These are phyloP conservation scores for Chrysosporium keratinophilum DNA, from an alignment of 2,329 filamentous ascomycete genomes.

Conservation along the genomic window DNA sequence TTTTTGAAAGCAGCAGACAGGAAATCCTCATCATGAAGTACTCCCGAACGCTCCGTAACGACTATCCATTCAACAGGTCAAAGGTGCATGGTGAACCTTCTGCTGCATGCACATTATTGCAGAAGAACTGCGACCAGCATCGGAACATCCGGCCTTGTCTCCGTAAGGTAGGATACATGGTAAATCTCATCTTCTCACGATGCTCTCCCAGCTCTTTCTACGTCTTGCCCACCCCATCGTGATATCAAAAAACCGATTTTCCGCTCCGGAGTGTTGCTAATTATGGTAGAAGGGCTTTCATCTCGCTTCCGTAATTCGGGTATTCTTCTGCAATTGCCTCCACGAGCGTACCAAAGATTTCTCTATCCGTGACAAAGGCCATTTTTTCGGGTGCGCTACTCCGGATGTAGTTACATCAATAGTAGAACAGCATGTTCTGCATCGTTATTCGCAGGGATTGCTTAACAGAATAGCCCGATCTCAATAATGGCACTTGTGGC, in stretches of 20 bases:
- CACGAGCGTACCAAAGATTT: background rate
- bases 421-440: background rate
- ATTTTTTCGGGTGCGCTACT: conserved; percentile 4
- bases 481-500: conserved; percentile 9
- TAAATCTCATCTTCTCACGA: background rate
- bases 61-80: background rate
- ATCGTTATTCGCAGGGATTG: conserved; percentile 1
- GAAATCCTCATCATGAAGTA: no score
- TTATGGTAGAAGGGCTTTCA: no score
- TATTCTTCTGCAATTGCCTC: background rate
- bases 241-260: no score
- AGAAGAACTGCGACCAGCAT: background rate
- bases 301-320: background rate
- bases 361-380: background rate
- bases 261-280: no score
- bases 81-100: background rate
- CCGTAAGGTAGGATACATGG: background rate
- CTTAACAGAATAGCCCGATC: conserved; percentile 6
- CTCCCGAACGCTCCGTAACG: no score
- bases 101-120: background rate
- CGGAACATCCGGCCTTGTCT: background rate
- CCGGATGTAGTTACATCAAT: no score
- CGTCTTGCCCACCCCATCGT: background rate
- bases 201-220: no score
- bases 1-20: no score